These are phyloP conservation scores for Lasiodiplodia theobromae DNA, from an alignment of 2,329 filamentous ascomycete species.

Conservation along the genomic window DNA sequence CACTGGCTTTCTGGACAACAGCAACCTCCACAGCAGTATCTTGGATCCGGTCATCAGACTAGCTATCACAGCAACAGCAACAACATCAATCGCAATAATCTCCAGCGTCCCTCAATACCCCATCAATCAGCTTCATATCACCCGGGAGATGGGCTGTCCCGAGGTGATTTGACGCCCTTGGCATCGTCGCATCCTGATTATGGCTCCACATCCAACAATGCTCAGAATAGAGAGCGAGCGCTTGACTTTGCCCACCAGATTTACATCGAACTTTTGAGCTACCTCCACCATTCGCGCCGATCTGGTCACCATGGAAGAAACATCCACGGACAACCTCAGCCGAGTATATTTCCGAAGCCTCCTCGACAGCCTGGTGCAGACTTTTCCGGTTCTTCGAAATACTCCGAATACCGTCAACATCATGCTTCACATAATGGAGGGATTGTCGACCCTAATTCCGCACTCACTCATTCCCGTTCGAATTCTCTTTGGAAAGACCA, in stretches of 20 bases:
- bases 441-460: slow-evolving; percentile 8
- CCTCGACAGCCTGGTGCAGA: slow-evolving; percentile 63
- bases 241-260: slow-evolving; percentile 56
- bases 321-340: slow-evolving; percentile 56
- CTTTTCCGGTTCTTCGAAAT: slow-evolving; percentile 44
- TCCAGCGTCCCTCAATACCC: slow-evolving; percentile 19
- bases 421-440: slow-evolving; percentile 6
- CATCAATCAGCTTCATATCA: slow-evolving; percentile 21
- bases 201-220: slow-evolving; percentile 51
- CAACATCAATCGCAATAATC: slow-evolving; percentile 15
- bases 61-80: not conserved
- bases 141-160: slow-evolving; percentile 5
- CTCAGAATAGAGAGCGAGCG: slow-evolving; percentile 52
- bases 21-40: slow-evolving; percentile 19
- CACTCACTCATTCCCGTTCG: slow-evolving; percentile 11
- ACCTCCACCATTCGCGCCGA: slow-evolving; percentile 55
- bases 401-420: slow-evolving; percentile 11
- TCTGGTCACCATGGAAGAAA: slow-evolving; percentile 18
- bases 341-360: slow-evolving; percentile 68
- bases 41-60: slow-evolving; percentile 7
- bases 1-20: slow-evolving; percentile 25
- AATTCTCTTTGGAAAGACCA: slow-evolving; percentile 22
- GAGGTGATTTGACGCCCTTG: slow-evolving; percentile 13
- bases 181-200: slow-evolving; percentile 44
- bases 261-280: slow-evolving; percentile 57